Conservation (phyloP, 768 basidiomycete genomes). For the Leccinum subgranulosum region DNA sequence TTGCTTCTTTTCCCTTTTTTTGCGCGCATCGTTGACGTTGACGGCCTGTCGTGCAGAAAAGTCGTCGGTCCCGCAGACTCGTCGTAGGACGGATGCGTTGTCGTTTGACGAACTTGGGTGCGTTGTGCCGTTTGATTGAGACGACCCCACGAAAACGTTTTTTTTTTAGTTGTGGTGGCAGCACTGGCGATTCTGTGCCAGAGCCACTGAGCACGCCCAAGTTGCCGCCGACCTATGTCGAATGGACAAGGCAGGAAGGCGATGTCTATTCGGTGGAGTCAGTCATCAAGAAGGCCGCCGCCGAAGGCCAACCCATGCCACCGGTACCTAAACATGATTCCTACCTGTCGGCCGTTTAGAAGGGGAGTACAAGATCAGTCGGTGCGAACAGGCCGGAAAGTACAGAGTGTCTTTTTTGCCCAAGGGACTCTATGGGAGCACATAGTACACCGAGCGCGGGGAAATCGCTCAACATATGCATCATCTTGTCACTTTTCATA, state of each 20-base stretch:
- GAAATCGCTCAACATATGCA: neutral
- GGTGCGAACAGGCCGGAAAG: neutral
- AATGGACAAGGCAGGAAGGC: slow-evolving; percentile 5
- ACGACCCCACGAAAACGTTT: neutral
- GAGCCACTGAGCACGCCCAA: slow-evolving; percentile 11
- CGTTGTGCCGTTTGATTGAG: neutral
- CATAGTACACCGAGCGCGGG: neutral
- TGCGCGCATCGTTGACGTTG: neutral
- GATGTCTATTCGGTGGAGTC: slow-evolving; percentile 4
- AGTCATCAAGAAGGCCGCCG: neutral
- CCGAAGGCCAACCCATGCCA: slow-evolving; percentile 1
- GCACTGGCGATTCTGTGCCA: slow-evolving; percentile 5
- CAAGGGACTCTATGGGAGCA: neutral
- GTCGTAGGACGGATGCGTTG: slow-evolving; percentile 8
- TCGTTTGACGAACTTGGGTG: slow-evolving; percentile 21
- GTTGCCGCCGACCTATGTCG: slow-evolving; percentile 19
- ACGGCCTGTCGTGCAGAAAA: slow-evolving; percentile 11
- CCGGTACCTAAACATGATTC: slow-evolving; percentile 1
- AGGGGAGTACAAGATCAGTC: neutral
- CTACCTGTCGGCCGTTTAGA: slow-evolving; percentile 10
- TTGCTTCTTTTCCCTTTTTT: neutral
- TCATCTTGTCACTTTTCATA: neutral
- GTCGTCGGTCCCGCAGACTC: slow-evolving; percentile 3
- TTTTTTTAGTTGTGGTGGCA: too few relatives aligned
- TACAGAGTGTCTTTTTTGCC: neutral